Conservation (phyloP, 495 filamentous ascomycete species). For the Sabuloglossum arenarium region DNA sequence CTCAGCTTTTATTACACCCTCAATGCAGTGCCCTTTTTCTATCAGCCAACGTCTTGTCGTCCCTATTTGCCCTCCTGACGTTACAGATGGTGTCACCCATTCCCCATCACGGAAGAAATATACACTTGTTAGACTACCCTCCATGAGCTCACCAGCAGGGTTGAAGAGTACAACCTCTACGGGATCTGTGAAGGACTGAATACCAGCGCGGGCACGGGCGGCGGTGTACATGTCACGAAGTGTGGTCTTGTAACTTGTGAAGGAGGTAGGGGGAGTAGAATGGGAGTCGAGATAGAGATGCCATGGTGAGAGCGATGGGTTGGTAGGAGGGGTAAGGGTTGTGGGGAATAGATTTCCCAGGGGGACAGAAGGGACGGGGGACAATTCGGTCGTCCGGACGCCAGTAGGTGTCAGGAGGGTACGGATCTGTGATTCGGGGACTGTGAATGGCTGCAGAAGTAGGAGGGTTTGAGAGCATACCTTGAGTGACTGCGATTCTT, state of each 20-base stretch:
- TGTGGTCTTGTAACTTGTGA: conserved; percentile 62
- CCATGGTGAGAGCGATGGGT: conserved; percentile 11
- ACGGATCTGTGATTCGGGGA: conserved; percentile 9
- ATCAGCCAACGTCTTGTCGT: conserved; percentile 69
- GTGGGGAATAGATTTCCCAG: conserved; percentile 33
- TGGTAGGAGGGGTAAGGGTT: conserved; percentile 15
- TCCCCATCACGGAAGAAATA: conserved; percentile 49
- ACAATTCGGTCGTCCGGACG: conserved; percentile 16
- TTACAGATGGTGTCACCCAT: conserved; percentile 45
- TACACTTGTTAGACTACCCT: conserved; percentile 62
- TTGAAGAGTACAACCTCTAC: conserved; percentile 62
- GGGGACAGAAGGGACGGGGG: conserved; percentile 25
- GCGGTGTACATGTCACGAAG: conserved; percentile 38
- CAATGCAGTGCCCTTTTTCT: conserved; percentile 37
- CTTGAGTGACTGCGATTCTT: neutral
- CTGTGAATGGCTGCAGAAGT: neutral
- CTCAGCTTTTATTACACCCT: conserved; percentile 30
- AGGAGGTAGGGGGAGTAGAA: conserved; percentile 31
- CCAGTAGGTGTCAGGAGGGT: conserved; percentile 10
- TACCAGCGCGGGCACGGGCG: conserved; percentile 35
- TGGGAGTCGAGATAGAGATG: conserved; percentile 34
- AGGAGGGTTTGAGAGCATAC: neutral
- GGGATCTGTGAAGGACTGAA: conserved; percentile 26
- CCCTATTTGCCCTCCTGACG: conserved; percentile 59
- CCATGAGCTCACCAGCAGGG: conserved; percentile 49